Conservation (phyloP, 257 asterid species). For the Solanum pimpinellifolium region DNA sequence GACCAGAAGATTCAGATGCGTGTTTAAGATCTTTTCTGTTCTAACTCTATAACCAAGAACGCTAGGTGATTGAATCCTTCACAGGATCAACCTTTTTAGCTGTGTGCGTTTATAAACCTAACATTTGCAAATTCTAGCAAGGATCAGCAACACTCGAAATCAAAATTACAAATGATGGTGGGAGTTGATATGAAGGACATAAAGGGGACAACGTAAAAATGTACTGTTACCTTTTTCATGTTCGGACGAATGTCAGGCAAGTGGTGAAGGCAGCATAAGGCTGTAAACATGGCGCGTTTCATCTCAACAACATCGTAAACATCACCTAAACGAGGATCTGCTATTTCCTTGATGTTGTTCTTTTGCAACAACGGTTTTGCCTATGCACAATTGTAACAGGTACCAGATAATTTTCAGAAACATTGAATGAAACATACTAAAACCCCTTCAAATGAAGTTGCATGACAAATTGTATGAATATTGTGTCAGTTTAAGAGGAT, state of each 20-base stretch:
- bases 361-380: slow-evolving; percentile 77
- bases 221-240: slow-evolving; percentile 54
- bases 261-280: slow-evolving; percentile 78
- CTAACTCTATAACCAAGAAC: neutral
- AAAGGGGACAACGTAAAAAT: neutral
- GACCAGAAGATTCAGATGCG: neutral
- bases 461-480: neutral
- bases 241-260: slow-evolving; percentile 67
- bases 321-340: slow-evolving; percentile 65
- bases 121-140: neutral
- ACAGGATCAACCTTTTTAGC: neutral
- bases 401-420: neutral
- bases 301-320: slow-evolving; percentile 43
- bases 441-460: neutral
- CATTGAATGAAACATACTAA: neutral
- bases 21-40: neutral
- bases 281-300: slow-evolving; percentile 63
- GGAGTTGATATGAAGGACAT: neutral
- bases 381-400: slow-evolving; percentile 13
- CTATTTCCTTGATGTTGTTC: slow-evolving; percentile 47
- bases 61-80: neutral
- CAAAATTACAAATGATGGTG: neutral
- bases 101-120: neutral
- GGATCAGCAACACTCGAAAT: neutral
- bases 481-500: neutral